Conservation (phyloP, 1,139 yeast genomes). For the Chernovozyma sophiae-reginae region DNA sequence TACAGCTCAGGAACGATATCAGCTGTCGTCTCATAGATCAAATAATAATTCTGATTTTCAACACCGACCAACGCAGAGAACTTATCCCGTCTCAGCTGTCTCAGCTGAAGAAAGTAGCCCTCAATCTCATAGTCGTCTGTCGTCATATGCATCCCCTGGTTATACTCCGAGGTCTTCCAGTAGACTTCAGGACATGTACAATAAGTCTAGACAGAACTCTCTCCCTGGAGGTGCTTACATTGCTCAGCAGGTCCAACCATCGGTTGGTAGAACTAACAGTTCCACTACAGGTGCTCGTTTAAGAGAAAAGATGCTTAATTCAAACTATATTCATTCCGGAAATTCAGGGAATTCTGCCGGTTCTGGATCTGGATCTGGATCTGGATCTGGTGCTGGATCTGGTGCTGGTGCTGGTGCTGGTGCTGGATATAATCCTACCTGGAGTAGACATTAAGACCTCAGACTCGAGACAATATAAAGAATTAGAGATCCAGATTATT, state of each 20-base stretch:
- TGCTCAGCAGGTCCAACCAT: conserved; percentile 17
- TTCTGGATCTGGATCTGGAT: conserved; percentile 10
- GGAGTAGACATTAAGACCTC: too few relatives aligned
- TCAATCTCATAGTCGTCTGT: neutral
- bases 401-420: too few relatives aligned
- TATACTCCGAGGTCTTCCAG: conserved; percentile 32
- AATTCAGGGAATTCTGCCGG: conserved; percentile 2
- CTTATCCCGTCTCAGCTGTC: conserved; percentile 13
- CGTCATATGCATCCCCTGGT: neutral
- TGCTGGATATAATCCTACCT: too few relatives aligned
- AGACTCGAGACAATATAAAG: too few relatives aligned
- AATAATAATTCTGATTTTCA: conserved; percentile 7
- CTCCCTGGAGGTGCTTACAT: conserved; percentile 33
- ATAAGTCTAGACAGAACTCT: conserved; percentile 41
- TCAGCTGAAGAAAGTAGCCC: conserved; percentile 6
- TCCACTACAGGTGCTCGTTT: conserved; percentile 31
- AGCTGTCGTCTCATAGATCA: too few relatives aligned
- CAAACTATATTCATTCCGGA: neutral
- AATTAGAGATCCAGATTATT: too few relatives aligned
- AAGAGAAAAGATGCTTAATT: conserved; percentile 34
- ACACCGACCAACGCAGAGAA: conserved; percentile 24
- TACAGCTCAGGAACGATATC: neutral
- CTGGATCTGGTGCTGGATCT: too few relatives aligned
- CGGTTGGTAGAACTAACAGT: conserved; percentile 25
- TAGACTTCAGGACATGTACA: conserved; percentile 40